Percentiles rank a stretch among this genome's conserved stretches.
Evolutionary conservation across 192 early-diverging fungal genomes (phyloP).

Genomic region (Gaertneriomyces semiglobifer): DNA sequence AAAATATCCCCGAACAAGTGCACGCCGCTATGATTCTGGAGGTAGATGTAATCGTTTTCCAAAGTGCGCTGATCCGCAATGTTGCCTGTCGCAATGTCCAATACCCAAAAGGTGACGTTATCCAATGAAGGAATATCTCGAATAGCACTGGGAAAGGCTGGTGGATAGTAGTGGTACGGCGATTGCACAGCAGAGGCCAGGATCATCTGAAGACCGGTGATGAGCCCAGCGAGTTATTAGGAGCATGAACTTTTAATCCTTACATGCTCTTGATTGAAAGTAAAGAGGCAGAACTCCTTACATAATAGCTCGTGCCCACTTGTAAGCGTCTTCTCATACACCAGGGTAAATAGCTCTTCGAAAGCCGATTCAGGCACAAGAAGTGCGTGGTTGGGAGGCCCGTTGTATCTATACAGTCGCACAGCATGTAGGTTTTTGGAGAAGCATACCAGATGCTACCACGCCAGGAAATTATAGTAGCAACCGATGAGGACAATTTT

Average conservation of each 20-base stretch:
- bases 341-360: conserved; percentile 32
- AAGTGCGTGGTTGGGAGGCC: neutral
- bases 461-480: too few relatives aligned
- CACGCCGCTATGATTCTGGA: conserved; percentile 66
- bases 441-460: conserved; percentile 45
- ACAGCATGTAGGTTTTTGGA: conserved; percentile 38
- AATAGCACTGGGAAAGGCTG: conserved; percentile 44
- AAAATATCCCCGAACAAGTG: conserved; percentile 59
- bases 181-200: conserved; percentile 51
- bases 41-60: conserved; percentile 59
- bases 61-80: conserved; percentile 53
- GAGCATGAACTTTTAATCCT: neutral
- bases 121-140: conserved; percentile 51
- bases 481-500: too few relatives aligned
- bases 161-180: neutral
- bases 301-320: conserved; percentile 45
- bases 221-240: neutral
- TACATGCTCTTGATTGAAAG: conserved; percentile 50
- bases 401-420: conserved; percentile 31
- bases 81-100: conserved; percentile 59
- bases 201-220: conserved; percentile 47
- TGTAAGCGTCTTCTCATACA: conserved; percentile 40
- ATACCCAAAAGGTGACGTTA: conserved; percentile 62
- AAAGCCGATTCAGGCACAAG: conserved; percentile 16
- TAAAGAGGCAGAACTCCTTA: conserved; percentile 66